Conservation (phyloP, 140 eudicot genomes). For the Bidens hawaiensis region DNA sequence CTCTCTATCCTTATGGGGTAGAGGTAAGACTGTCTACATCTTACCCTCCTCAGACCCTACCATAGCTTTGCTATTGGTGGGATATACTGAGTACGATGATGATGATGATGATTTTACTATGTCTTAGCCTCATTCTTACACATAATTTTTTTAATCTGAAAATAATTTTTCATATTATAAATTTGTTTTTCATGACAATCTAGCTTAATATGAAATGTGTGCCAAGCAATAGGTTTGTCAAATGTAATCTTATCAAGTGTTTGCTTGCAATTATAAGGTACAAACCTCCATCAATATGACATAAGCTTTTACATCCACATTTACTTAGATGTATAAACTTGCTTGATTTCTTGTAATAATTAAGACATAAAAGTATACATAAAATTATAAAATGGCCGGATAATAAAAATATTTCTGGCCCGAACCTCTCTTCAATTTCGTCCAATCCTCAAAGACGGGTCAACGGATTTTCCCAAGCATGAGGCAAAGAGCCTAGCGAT, state of each 20-base stretch:
- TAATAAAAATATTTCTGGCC: neutral
- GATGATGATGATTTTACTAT: too few relatives aligned
- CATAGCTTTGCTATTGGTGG: too few relatives aligned
- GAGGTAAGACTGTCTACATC: too few relatives aligned
- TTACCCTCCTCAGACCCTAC: too few relatives aligned
- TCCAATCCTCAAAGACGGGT: conserved; percentile 62
- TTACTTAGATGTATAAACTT: conserved; percentile 20
- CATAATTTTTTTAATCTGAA: too few relatives aligned
- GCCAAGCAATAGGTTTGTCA: neutral
- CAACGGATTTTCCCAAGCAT: conserved; percentile 45
- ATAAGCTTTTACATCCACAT: conserved; percentile 23
- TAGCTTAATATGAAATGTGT: neutral
- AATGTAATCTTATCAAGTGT: neutral
- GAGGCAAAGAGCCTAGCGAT: conserved; percentile 70
- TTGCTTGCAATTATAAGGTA: conserved; percentile 9
- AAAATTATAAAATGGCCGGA: neutral
- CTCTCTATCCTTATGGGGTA: too few relatives aligned
- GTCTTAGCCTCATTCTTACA: too few relatives aligned
- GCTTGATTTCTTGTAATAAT: conserved; percentile 18
- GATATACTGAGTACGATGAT: too few relatives aligned
- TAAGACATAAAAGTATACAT: conserved; percentile 3
- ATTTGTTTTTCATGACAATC: neutral
- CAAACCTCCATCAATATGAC: conserved; percentile 22
- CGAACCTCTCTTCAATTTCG: conserved; percentile 32
- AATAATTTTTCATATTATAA: neutral